These are phyloP conservation scores for Speleostelium caveatum DNA, from an alignment of 78 protist genomes.

Conservation along the genomic window DNA sequence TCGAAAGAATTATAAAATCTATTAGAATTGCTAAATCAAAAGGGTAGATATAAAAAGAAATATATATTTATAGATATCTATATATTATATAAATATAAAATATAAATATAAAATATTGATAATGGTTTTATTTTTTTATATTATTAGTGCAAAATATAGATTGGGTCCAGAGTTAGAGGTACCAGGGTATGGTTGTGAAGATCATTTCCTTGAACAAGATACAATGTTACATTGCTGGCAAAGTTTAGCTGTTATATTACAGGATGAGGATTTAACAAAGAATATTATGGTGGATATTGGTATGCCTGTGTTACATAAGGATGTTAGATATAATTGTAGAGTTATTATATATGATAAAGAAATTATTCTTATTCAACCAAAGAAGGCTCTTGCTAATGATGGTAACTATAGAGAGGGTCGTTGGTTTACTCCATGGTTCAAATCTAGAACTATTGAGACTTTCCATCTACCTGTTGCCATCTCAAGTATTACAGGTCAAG, in stretches of 20 bases:
- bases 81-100: no score
- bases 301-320: constrained; percentile 85
- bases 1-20: constrained; percentile 60
- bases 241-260: constrained; percentile 21
- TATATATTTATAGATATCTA: background rate
- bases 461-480: constrained; percentile 67
- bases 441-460: constrained; percentile 34
- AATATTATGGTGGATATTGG: constrained; percentile 91
- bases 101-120: background rate
- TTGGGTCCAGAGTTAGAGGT: constrained; percentile 85
- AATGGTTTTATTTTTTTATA: background rate
- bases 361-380: constrained; percentile 89
- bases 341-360: constrained; percentile 57
- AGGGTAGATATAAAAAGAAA: constrained; percentile 22
- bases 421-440: constrained; percentile 89
- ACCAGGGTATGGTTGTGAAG: constrained; percentile 90
- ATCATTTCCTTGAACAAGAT: constrained; percentile 90
- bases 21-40: constrained; percentile 55
- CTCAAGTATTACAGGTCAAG: constrained; percentile 35
- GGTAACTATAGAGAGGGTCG: constrained; percentile 94
- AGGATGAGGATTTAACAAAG: constrained; percentile 18
- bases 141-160: constrained; percentile 64
- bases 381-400: constrained; percentile 87
- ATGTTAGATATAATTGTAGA: constrained; percentile 92
- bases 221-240: constrained; percentile 88